Conservation (phyloP, 2,329 filamentous ascomycete genomes). For the Tolypocladium ovalisporum region DNA sequence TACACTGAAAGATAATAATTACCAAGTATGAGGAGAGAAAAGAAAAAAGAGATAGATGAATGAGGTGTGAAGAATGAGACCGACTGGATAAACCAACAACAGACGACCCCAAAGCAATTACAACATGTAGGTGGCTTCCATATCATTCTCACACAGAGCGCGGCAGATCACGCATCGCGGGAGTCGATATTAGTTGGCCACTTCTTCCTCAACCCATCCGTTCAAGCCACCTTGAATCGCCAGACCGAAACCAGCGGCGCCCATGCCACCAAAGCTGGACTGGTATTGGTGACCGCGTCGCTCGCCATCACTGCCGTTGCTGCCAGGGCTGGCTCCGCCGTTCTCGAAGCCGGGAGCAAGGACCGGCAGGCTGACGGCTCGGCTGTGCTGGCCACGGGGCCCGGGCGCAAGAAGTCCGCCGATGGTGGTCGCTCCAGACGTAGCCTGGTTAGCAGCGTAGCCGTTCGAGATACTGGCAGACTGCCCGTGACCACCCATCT, state of each 20-base stretch:
- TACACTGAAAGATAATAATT: slow-evolving; percentile 21
- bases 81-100: slow-evolving; percentile 10
- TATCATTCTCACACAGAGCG: slow-evolving; percentile 15
- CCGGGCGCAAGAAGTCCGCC: slow-evolving; percentile 68
- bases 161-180: slow-evolving; percentile 4
- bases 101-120: slow-evolving; percentile 23
- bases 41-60: slow-evolving; percentile 4
- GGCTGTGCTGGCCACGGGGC: slow-evolving; percentile 52
- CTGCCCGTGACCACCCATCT: slow-evolving; percentile 50
- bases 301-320: slow-evolving; percentile 36
- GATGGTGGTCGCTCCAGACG: slow-evolving; percentile 55
- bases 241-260: slow-evolving; percentile 45
- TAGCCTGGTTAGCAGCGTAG: slow-evolving; percentile 40
- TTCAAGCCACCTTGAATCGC: slow-evolving; percentile 54
- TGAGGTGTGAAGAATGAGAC: slow-evolving; percentile 4
- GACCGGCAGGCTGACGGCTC: slow-evolving; percentile 79
- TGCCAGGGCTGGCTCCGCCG: slow-evolving; percentile 39
- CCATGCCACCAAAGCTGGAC: slow-evolving; percentile 49
- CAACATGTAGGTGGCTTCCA: slow-evolving; percentile 29
- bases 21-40: slow-evolving; percentile 12
- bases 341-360: slow-evolving; percentile 55
- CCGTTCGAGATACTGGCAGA: slow-evolving; percentile 58
- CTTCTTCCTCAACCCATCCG: slow-evolving; percentile 58
- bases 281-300: slow-evolving; percentile 58
- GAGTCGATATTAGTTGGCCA: slow-evolving; percentile 37